These are phyloP conservation scores for Macrophomina phaseolina DNA, from an alignment of 2,329 filamentous ascomycete genomes.

Conservation along the genomic window DNA sequence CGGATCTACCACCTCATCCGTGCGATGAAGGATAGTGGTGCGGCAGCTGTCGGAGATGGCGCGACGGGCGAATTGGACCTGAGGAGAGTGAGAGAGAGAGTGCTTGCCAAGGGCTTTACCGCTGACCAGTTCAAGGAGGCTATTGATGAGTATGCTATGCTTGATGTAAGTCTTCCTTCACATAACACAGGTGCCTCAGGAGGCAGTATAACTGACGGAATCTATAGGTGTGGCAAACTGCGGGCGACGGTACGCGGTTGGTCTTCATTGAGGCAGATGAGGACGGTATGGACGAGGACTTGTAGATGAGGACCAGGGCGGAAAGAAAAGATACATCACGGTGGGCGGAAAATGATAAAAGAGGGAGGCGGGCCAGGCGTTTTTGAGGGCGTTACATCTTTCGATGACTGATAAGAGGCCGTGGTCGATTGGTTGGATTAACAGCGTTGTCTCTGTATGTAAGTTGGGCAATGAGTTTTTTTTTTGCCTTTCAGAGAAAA, in stretches of 20 bases:
- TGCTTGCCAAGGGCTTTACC: conserved; percentile 95
- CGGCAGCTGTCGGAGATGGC: conserved; percentile 77
- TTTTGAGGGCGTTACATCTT: background rate
- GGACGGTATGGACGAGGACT: conserved; percentile 44
- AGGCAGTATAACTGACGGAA: conserved; percentile 37
- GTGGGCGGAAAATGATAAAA: conserved; percentile 2
- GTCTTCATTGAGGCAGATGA: conserved; percentile 61
- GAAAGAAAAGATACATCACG: background rate
- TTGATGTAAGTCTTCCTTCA: conserved; percentile 74
- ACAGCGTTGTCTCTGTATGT: background rate
- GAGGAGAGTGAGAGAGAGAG: conserved; percentile 85
- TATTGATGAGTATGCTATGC: conserved; percentile 83
- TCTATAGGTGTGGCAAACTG: conserved; percentile 60
- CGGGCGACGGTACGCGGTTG: conserved; percentile 58
- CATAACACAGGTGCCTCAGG: background rate
- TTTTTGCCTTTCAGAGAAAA: background rate
- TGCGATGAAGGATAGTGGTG: conserved; percentile 82
- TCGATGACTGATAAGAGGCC: background rate
- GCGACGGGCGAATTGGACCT: conserved; percentile 78
- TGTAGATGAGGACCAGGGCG: background rate
- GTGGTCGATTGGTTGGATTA: background rate
- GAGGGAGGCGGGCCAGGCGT: background rate
- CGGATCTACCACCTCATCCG: conserved; percentile 96
- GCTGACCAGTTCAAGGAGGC: conserved; percentile 87
- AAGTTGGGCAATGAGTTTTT: background rate